Evolutionary conservation across 495 filamentous ascomycete genomes (phyloP), one percentile per base, ranked within the genome.

Genomic region (Mytilinidion resinicola): DNA sequence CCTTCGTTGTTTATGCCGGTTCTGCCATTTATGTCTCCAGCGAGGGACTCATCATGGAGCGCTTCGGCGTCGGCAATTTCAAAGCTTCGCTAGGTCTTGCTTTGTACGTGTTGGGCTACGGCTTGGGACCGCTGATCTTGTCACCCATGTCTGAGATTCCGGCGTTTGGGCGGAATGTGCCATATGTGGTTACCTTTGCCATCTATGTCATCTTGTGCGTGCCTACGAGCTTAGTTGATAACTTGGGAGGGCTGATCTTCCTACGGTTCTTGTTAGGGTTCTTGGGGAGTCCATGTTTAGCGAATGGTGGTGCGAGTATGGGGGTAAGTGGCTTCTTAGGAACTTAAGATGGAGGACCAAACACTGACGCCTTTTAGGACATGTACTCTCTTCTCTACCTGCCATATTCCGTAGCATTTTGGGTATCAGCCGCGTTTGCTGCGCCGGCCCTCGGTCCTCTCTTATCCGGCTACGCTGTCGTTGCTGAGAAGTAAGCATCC

Each of bases 401-500:
- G 20, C 76, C 77, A 9, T 78, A 76, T 54, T 71, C 73, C 8
- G 64, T 81, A 51, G 73, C 74, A 38, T 53, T 70, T 34, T 81
- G 78, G 78, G 77, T 78, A 21, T 66, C 74, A 6, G 72, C 76
- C 11, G 57, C 51, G 12, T 67, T 64, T 50, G 61, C 70, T 53
- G 62, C 59, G 67, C 78, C 78, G n/a, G 76, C 79, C 3, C 72
- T 85, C 1, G 83, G 81, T 6, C 83, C 82, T 8, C 71, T 84
- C 0, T 71, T 84, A 10, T 78, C 78, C 25, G 82, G 81, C 21
- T 85, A 83, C 64, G 76, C 81, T 6, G 82, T 85, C 53, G 73
- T 76, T 0, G 76, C 74, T 35, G 74, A 72, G 44, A 49, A 49
- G 56, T 55, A 57, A 20, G 25, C 25, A n/a, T n/a, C 19, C 17